Percentiles rank a stretch among this genome's conserved stretches.
Conservation (phyloP, 345 rosid species). For the Salix caprea region DNA sequence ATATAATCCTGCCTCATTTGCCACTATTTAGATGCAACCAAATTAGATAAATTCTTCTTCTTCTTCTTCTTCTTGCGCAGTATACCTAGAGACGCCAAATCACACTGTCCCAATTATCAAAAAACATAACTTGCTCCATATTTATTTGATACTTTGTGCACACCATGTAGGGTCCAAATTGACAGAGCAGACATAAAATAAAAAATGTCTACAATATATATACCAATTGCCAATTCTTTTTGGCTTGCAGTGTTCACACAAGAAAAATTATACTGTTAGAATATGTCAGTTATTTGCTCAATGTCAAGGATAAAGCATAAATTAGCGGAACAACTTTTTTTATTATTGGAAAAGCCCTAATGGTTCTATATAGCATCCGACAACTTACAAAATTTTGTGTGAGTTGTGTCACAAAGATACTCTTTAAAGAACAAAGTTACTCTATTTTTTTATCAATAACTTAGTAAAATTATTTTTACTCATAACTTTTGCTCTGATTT, state of each 20-base stretch:
- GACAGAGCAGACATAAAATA: too few species aligned
- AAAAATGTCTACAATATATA: too few species aligned
- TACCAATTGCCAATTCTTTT: not conserved
- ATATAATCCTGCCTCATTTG: too few species aligned
- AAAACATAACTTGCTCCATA: too few species aligned
- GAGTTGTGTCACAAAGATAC: too few species aligned
- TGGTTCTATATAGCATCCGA: not conserved
- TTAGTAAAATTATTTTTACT: not conserved
- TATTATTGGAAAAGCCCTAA: not conserved
- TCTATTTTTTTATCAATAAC: not conserved
- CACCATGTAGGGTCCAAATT: too few species aligned
- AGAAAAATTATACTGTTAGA: not conserved
- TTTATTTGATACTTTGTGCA: too few species aligned
- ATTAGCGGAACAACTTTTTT: not conserved
- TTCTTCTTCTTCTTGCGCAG: too few species aligned
- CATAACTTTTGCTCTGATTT: constrained; percentile 3
- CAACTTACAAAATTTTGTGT: not conserved
- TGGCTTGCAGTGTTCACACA: not conserved
- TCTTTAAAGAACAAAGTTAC: not conserved
- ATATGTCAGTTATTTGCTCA: not conserved
- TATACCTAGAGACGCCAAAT: too few species aligned
- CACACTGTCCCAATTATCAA: too few species aligned
- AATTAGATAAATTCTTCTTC: too few species aligned
- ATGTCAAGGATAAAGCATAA: not conserved
- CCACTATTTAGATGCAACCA: too few species aligned